Base-by-base conservation (phyloP, 1,284 basidiomycete species). In the Cutaneotrichosporon sp. region DNA sequence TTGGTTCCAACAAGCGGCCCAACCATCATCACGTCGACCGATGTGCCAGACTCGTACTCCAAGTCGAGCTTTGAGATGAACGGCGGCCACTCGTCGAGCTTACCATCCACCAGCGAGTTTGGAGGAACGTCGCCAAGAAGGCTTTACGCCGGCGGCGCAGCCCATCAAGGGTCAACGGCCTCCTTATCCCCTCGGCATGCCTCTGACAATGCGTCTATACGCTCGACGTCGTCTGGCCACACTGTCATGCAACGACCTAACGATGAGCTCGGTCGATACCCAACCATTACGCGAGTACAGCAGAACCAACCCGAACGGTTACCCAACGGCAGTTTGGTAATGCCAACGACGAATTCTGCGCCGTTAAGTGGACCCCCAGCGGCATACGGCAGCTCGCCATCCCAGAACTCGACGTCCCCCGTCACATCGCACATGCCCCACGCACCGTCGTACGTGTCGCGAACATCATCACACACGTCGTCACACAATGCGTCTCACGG, bases 221-320 rank as follows among this genome's bases (percentile, higher is more conserved):
- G 60, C n/a, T 60, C 65, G 12, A 44, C 57, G 17, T 58, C 65
- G 2, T 65, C 67, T 30, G 26, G 26, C 5, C 26, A 30, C 26
- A 30, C 26, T 5, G 5, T 59, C 62, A 10, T 51, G 8, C 57
- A 63, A 21, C 46, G 55, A 42, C 57, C 60, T 7, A 64, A 63
- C 39, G 53, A 58, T 33, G 63, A 72, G 47, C 53, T 66, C 15
- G 70, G 66, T 1, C 59, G 67, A 9, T 72, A 73, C 55, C 70
- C 68, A 8, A 52, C 55, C 13, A 22, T 62, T 14, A 55, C 33
- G 1, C 47, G 58, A 1, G n/a, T 41, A 0, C 42, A 36, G 21
- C 38, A 20, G 46, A 20, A 15, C 41, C 49, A 39, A 26, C 21
- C 23, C 35, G 26, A 22, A 15, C 7, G 37, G 30, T 30, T 49